phyloP scores from a whole-genome alignment of 176 grass and related monocot genomes.

The Pontederia paniculata region DNA sequence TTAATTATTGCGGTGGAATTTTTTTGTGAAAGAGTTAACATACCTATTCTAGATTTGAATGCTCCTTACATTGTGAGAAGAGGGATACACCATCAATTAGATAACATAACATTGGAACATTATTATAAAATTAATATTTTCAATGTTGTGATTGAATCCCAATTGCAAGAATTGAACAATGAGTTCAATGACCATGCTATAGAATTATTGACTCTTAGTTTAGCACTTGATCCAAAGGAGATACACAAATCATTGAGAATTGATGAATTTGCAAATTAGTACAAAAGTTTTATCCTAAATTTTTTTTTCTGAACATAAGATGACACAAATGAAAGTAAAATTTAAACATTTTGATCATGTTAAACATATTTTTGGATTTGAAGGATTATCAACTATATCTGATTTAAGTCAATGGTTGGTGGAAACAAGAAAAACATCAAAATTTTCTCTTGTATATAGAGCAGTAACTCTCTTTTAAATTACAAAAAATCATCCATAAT shows the following conservation, averaged over 20 bases:
- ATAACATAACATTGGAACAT: no score
- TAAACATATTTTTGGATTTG: no score
- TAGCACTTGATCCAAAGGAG: neutral
- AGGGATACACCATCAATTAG: neutral
- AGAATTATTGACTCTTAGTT: slow-evolving; percentile 5
- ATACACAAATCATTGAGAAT: neutral
- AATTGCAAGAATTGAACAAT: no score
- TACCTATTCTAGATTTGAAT: slow-evolving; percentile 11
- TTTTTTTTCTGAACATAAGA: slow-evolving; percentile 11
- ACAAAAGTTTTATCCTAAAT: neutral
- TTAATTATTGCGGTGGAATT: neutral
- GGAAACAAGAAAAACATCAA: no score
- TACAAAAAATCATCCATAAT: no score
- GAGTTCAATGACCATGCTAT: no score
- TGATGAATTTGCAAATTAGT: neutral
- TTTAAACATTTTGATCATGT: slow-evolving; percentile 18
- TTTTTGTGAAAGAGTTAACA: slow-evolving; percentile 1
- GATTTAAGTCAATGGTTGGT: no score
- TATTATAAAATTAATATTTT: no score
- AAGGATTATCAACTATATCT: no score
- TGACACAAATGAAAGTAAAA: neutral
- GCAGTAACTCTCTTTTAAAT: no score
- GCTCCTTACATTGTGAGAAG: slow-evolving; percentile 9
- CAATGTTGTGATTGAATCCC: no score
- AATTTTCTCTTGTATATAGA: no score